Base-by-base conservation (phyloP, 768 basidiomycete genomes). In the Suillus americanus region DNA sequence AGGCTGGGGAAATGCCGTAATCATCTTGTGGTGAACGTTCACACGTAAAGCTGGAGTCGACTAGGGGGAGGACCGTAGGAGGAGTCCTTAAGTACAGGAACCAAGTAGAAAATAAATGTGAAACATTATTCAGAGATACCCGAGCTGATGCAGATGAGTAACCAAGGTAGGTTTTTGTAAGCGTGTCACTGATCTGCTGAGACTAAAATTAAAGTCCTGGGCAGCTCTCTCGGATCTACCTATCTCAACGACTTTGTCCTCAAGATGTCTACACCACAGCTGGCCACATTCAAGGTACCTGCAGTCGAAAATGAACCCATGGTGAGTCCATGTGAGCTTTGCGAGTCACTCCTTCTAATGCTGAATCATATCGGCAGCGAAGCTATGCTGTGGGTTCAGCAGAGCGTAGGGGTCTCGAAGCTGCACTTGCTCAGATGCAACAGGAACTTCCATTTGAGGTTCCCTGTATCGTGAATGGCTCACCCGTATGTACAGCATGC, bases 281-380 rank as follows among this genome's bases (percentile, higher is more conserved):
- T 97, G 55, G 95, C 92, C 23, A 70, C 86, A 5, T 97, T 96
- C 88, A 90, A 89, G 74, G 85, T 94, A 64, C 97, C 97, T 25
- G 81, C 78, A 28, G 82, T 95, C 73, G 85, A 91, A 63, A 99
- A 99, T 88, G 97, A 99, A 79, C 92, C 94, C 48, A 91, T 98
- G 91, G 94, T 94, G 70, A 70, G 82, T 74, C 53, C 18, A 45
- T 38, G 5, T 16, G 10, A 57, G 6, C 23, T 38, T 8, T 7
- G 38, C 37, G 1, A 28, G 3, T 41, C 18, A 20, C 18, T 28
- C 18, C 5, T n/a, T 41, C 12, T 18, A 2, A 57, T 38, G 0
- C 37, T 41, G 25, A 30, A 64, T 9, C 54, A 45, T 41, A 35
- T 35, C 54, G 60, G 61, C 70, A 95, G 94, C 86, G 84, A 77